Base-by-base conservation (phyloP, 106 monocot species). In the Agapanthus africanus region DNA sequence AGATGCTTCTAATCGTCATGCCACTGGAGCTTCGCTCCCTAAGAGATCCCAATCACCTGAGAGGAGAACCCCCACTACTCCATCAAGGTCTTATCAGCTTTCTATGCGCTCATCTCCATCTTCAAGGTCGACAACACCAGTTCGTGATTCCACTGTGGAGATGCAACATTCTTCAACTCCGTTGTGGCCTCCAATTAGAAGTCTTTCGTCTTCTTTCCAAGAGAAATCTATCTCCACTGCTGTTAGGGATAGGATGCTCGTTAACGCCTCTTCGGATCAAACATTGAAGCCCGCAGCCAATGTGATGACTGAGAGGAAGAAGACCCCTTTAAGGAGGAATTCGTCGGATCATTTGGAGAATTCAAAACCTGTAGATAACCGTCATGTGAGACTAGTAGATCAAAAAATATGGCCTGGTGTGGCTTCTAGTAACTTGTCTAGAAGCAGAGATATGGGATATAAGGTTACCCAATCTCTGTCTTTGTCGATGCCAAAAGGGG, bases 181-280 rank as follows among this genome's bases (percentile, higher is more conserved):
- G 0, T 46, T 87, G 47, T 18, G 49, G 49, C 49, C 49, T 49
- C n/a, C 49, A 16, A 49, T 49, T 18, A 49, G 49, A 49, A 49
- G 18, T 49, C 49, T 49, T 49, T 49, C 49, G n/a, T 66, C 87
- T 40, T 84, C 92, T 16, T 93, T 90, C 49, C 86, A n/a, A n/a
- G n/a, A 49, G 16, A n/a, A 49, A 49, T 49, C 49, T 49, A 16
- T 40, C 7, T 40, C 39, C 39, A 6, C 39, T 10, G 7, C 18
- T 49, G 49, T n/a, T 49, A 19, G 49, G 49, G 49, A 49, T 49
- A 49, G 49, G 14, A 49, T 18, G 1, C 19, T 49, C n/a, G n/a
- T 19, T 19, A 49, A 18, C n/a, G 49, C n/a, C n/a, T 49, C 49
- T 49, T 5, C 49, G 5, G 49, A 49, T 49, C 11, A 49, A 49